Percentiles rank a stretch among this genome's conserved stretches.
Evolutionary conservation across 495 filamentous ascomycete species (phyloP).

Genomic region (Penicillium steckii): DNA sequence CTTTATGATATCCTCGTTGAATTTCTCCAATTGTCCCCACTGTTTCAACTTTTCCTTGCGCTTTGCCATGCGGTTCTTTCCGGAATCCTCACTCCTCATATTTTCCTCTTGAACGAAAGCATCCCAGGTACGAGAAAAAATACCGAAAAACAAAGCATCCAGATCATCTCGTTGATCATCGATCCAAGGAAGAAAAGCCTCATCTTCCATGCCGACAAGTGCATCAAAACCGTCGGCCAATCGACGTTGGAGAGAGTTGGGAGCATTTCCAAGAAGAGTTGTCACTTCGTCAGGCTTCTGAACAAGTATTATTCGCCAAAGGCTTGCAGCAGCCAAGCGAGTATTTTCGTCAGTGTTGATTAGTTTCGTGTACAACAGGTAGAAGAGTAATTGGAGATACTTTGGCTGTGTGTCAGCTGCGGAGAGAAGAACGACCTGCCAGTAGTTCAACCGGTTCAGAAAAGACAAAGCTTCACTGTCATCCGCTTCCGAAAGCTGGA

Average conservation of each 20-base stretch:
- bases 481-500: constrained; percentile 80
- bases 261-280: constrained; percentile 65
- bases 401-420: constrained; percentile 71
- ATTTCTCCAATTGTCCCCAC: constrained; percentile 68
- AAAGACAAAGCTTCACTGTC: constrained; percentile 63
- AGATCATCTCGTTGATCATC: constrained; percentile 80
- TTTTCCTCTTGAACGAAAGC: constrained; percentile 81
- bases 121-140: constrained; percentile 79
- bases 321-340: constrained; percentile 73
- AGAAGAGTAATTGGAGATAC: constrained; percentile 80
- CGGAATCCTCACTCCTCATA: constrained; percentile 66
- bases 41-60: constrained; percentile 78
- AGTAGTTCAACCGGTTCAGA: constrained; percentile 84
- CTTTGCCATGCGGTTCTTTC: constrained; percentile 63
- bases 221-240: constrained; percentile 79
- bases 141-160: constrained; percentile 74
- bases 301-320: constrained; percentile 88
- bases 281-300: constrained; percentile 88
- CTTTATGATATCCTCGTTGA: constrained; percentile 66
- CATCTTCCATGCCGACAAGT: constrained; percentile 81
- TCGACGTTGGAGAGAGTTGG: constrained; percentile 63
- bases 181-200: constrained; percentile 82
- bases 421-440: constrained; percentile 88
- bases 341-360: constrained; percentile 62
- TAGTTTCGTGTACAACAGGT: constrained; percentile 82